Percentiles rank a stretch among this genome's conserved stretches.
phyloP scores from a whole-genome alignment of 169 alveolate species.

The Plasmodium yoelii region DNA sequence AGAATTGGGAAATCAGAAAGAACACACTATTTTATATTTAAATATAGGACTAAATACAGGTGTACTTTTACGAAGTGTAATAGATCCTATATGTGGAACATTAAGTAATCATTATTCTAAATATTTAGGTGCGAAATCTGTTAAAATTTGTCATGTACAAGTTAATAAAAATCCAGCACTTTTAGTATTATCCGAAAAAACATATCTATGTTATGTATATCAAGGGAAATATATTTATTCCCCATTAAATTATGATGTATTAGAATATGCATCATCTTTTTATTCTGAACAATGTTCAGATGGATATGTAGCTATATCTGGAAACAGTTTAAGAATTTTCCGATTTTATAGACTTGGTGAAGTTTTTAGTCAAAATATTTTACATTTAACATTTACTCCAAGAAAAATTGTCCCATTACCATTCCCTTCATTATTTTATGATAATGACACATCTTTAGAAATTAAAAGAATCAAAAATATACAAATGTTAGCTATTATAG shows the following conservation, averaged over 20 bases:
- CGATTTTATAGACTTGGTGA: conserved; percentile 90
- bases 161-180: conserved; percentile 81
- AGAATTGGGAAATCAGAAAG: conserved; percentile 48
- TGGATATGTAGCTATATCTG: conserved; percentile 94
- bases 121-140: conserved; percentile 95
- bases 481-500: conserved; percentile 90
- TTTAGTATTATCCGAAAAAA: conserved; percentile 90
- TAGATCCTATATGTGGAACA: conserved; percentile 95
- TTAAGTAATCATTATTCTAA: conserved; percentile 95
- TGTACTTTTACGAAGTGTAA: conserved; percentile 93
- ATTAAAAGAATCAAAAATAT: conserved; percentile 74
- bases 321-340: conserved; percentile 89
- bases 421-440: conserved; percentile 83
- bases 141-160: conserved; percentile 87
- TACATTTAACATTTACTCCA: conserved; percentile 95
- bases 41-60: conserved; percentile 98
- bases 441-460: conserved; percentile 77
- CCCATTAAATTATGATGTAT: conserved; percentile 91
- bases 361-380: conserved; percentile 89
- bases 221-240: conserved; percentile 85
- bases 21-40: conserved; percentile 80
- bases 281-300: conserved; percentile 89
- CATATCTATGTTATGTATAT: conserved; percentile 90
- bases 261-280: conserved; percentile 92
- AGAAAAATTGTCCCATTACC: conserved; percentile 91